Percentiles rank a stretch among this genome's conserved stretches.
Conservation (phyloP, 768 basidiomycete species). For the Dioszegia aurantiaca region DNA sequence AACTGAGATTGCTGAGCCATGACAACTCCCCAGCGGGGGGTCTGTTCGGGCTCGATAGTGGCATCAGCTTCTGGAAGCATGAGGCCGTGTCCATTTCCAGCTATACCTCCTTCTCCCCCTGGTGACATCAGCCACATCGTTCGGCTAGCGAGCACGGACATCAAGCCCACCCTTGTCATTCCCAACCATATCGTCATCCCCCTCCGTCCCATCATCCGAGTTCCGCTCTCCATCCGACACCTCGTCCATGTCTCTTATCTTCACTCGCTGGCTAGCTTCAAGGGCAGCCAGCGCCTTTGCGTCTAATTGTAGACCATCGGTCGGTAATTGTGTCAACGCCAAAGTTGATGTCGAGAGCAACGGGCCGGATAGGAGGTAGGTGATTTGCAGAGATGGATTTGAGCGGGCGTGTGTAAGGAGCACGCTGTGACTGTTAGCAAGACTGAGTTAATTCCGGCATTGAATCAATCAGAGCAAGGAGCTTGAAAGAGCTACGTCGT, state of each 20-base stretch:
- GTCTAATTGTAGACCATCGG: constrained; percentile 10
- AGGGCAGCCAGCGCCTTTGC: constrained; percentile 18
- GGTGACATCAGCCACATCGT: not conserved
- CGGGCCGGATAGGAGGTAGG: constrained; percentile 42
- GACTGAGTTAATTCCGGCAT: too few relatives aligned
- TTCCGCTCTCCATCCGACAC: constrained; percentile 41
- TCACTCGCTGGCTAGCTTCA: constrained; percentile 18
- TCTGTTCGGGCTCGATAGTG: not conserved
- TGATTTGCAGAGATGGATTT: constrained; percentile 21
- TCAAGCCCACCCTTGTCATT: constrained; percentile 17
- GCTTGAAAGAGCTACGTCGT: too few relatives aligned
- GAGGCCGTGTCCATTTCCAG: constrained; percentile 11
- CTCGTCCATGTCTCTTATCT: constrained; percentile 45
- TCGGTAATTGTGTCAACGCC: constrained; percentile 22
- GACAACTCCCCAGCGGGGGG: constrained; percentile 32
- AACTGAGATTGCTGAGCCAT: constrained; percentile 30
- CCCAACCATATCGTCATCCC: constrained; percentile 13
- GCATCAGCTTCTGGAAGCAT: constrained; percentile 10
- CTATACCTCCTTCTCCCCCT: constrained; percentile 12
- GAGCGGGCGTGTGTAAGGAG: constrained; percentile 16
- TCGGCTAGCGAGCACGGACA: too few relatives aligned
- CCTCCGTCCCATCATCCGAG: constrained; percentile 29
- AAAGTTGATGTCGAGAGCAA: constrained; percentile 22
- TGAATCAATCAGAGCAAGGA: too few relatives aligned
- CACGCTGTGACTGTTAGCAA: constrained; percentile 17